Evolutionary conservation across 371 early-diverging fungal genomes (phyloP).

Genomic region (Blakeslea trispora): DNA sequence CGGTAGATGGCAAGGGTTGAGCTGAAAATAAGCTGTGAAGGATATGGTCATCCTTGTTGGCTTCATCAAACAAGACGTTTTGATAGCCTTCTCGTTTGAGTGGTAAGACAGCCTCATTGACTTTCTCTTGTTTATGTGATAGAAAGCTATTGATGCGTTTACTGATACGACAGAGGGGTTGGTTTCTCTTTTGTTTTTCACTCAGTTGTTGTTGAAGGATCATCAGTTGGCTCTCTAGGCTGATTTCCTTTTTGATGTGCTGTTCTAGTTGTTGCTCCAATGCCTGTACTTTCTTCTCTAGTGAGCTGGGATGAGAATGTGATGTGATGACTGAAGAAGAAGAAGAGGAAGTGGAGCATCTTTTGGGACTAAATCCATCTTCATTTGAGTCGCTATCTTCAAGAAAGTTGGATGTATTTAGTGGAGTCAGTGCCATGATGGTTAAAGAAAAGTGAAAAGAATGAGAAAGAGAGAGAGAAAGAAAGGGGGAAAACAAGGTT

Average conservation of each 20-base stretch:
- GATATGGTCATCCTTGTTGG: not conserved
- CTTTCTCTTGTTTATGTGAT: not conserved
- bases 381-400: not conserved
- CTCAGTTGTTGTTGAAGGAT: slow-evolving; percentile 14
- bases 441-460: not conserved
- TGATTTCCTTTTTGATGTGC: slow-evolving; percentile 12
- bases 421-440: no score
- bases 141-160: slow-evolving; percentile 16
- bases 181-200: slow-evolving; percentile 1
- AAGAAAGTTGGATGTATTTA: not conserved
- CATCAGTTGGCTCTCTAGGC: slow-evolving; percentile 10
- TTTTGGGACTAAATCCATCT: not conserved
- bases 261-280: slow-evolving; percentile 8
- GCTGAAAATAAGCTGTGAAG: not conserved
- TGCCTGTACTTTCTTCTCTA: slow-evolving; percentile 16
- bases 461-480: not conserved
- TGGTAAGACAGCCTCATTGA: not conserved
- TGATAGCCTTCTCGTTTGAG: not conserved
- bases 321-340: not conserved
- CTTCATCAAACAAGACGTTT: not conserved
- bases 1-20: not conserved
- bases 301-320: not conserved
- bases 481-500: no score
- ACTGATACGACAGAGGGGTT: slow-evolving; percentile 3
- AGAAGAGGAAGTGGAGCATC: not conserved